Conservation (phyloP, 257 asterid genomes). For the Solanum peruvianum region DNA sequence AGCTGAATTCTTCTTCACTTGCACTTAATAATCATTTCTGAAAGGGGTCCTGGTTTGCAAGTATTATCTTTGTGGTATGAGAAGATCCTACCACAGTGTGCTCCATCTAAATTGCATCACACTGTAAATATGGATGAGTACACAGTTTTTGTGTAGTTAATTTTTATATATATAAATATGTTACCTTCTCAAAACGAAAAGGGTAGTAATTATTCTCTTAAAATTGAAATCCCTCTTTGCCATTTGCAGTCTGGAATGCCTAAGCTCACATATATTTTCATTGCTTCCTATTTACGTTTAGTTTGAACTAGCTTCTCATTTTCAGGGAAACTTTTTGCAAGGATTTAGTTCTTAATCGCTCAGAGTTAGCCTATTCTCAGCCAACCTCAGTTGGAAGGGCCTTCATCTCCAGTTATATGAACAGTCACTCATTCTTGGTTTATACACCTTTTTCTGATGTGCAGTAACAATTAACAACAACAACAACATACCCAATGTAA, state of each 20-base stretch:
- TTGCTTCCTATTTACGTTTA: neutral
- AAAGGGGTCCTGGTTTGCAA: neutral
- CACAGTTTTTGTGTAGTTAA: neutral
- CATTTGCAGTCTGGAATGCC: neutral
- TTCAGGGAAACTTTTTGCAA: slow-evolving; percentile 54
- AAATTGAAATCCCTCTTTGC: neutral
- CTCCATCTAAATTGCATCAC: neutral
- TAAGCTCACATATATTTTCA: neutral
- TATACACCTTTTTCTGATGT: slow-evolving; percentile 27
- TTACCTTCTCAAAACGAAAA: neutral
- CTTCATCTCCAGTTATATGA: slow-evolving; percentile 48
- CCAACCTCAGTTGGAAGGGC: slow-evolving; percentile 68
- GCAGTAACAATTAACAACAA: slow-evolving; percentile 13
- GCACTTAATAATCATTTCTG: neutral
- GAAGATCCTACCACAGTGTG: neutral
- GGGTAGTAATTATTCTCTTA: neutral
- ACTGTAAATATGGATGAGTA: neutral
- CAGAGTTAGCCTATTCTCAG: slow-evolving; percentile 60
- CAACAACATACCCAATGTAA: neutral
- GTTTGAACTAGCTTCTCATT: neutral
- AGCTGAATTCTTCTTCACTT: neutral
- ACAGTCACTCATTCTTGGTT: slow-evolving; percentile 39
- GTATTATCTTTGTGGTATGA: neutral
- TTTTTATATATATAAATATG: neutral
- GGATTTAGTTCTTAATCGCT: slow-evolving; percentile 22